These are phyloP conservation scores for Ophiostoma ulmi DNA, from an alignment of 2,329 filamentous ascomycete species.

Conservation along the genomic window DNA sequence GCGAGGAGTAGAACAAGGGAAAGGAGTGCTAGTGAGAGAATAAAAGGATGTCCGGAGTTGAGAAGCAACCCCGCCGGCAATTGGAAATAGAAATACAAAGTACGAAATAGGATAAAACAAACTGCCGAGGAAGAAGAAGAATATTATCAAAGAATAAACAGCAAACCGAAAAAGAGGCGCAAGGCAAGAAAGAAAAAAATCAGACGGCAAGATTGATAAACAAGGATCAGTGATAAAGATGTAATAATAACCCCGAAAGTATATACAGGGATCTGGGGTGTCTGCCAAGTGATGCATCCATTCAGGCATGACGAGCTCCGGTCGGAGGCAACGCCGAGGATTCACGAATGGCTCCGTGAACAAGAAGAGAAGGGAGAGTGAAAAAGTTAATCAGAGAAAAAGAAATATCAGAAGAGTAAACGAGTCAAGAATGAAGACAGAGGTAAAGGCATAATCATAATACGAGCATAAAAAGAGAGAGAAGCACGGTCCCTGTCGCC, in stretches of 20 bases:
- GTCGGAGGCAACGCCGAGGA: not conserved
- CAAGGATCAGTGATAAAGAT: constrained; percentile 13
- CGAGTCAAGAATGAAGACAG: not conserved
- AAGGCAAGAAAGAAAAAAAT: not conserved
- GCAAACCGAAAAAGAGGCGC: not conserved
- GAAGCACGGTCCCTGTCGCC: not conserved
- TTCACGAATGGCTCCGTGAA: not conserved
- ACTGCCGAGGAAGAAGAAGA: constrained; percentile 9
- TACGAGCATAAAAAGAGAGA: not conserved
- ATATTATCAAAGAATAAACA: not conserved
- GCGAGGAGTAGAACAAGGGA: not conserved
- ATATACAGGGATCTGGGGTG: not conserved
- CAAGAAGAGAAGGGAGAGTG: not conserved
- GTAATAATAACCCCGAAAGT: not conserved
- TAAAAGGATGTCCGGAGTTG: not conserved
- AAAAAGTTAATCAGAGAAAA: not conserved
- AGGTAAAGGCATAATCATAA: not conserved
- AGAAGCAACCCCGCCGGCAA: constrained; percentile 12
- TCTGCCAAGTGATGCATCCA: not conserved
- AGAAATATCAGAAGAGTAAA: not conserved
- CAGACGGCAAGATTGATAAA: constrained; percentile 8
- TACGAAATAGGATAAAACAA: not conserved
- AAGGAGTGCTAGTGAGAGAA: not conserved
- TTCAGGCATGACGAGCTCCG: not conserved
- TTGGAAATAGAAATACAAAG: not conserved